phyloP scores from a whole-genome alignment of 2,329 filamentous ascomycete genomes.

The Aspergillus sp. region DNA sequence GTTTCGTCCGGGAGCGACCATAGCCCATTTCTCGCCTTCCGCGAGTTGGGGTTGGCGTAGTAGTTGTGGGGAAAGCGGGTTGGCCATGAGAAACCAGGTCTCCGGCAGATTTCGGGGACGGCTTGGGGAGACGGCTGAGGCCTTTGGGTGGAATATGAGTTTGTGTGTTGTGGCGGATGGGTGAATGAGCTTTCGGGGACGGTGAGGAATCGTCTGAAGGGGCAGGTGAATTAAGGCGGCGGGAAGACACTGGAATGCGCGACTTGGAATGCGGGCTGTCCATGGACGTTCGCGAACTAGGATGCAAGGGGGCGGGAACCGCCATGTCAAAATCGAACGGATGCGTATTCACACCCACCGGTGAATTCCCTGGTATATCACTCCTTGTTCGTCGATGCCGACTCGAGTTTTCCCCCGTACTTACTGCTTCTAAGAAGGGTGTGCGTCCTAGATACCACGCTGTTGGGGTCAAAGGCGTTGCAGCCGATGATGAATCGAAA shows the following conservation, averaged over 20 bases:
- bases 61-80: constrained; percentile 21
- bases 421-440: constrained; percentile 44
- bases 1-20: constrained; percentile 34
- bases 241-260: constrained; percentile 47
- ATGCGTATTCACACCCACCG: constrained; percentile 27
- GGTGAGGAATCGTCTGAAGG: constrained; percentile 42
- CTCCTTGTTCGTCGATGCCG: constrained; percentile 51
- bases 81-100: constrained; percentile 26
- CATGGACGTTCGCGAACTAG: constrained; percentile 24
- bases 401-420: constrained; percentile 23
- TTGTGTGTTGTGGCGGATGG: constrained; percentile 30
- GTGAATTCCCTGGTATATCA: constrained; percentile 52
- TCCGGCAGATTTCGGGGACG: constrained; percentile 32
- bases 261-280: constrained; percentile 40
- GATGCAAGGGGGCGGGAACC: constrained; percentile 31
- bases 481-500: constrained; percentile 42
- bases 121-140: constrained; percentile 43
- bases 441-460: constrained; percentile 61
- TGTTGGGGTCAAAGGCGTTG: constrained; percentile 64
- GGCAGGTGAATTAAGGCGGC: constrained; percentile 40
- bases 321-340: constrained; percentile 36
- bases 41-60: constrained; percentile 31
- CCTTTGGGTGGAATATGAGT: constrained; percentile 41
- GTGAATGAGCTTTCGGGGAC: constrained; percentile 35
- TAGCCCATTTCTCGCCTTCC: constrained; percentile 34